Percentiles rank a stretch among this genome's conserved stretches.
Evolutionary conservation across 2,329 filamentous ascomycete species (phyloP).

Genomic region (Exophiala lecanii-corni): DNA sequence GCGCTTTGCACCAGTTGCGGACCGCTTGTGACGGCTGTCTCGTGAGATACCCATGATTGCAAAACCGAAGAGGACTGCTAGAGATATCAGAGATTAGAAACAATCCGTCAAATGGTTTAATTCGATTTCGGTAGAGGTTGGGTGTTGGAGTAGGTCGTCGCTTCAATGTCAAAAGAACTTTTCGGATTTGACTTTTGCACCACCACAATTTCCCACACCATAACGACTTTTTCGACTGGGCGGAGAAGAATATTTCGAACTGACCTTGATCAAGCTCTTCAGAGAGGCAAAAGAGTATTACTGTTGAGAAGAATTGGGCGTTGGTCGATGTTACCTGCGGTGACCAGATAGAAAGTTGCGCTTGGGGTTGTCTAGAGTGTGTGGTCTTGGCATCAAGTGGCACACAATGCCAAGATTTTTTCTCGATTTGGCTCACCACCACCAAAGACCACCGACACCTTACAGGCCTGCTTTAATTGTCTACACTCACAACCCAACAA

Average conservation of each 20-base stretch:
- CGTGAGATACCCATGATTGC: constrained; percentile 99
- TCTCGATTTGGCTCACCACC: not conserved
- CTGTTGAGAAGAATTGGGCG: not conserved
- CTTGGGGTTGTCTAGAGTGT: not conserved
- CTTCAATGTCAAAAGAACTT: too few relatives aligned
- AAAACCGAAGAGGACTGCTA: constrained; percentile 52
- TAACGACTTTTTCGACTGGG: not conserved
- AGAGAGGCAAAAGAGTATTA: not conserved
- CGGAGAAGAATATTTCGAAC: not conserved
- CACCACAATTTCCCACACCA: not conserved
- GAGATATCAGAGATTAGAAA: not conserved
- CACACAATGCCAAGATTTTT: constrained; percentile 4
- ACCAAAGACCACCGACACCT: too few relatives aligned
- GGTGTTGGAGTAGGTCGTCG: too few relatives aligned
- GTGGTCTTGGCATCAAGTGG: not conserved
- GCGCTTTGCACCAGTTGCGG: constrained; percentile 97
- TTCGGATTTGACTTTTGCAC: too few relatives aligned
- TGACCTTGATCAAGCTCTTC: not conserved
- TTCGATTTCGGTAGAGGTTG: too few relatives aligned
- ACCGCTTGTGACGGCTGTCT: constrained; percentile 99
- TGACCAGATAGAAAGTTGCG: constrained; percentile 7
- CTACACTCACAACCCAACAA: constrained; percentile 6
- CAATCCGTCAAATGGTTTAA: too few relatives aligned
- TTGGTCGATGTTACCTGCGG: not conserved
- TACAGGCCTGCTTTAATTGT: constrained; percentile 1